Evolutionary conservation across 345 rosid genomes (phyloP).

Genomic region (Ailanthus altissimus): DNA sequence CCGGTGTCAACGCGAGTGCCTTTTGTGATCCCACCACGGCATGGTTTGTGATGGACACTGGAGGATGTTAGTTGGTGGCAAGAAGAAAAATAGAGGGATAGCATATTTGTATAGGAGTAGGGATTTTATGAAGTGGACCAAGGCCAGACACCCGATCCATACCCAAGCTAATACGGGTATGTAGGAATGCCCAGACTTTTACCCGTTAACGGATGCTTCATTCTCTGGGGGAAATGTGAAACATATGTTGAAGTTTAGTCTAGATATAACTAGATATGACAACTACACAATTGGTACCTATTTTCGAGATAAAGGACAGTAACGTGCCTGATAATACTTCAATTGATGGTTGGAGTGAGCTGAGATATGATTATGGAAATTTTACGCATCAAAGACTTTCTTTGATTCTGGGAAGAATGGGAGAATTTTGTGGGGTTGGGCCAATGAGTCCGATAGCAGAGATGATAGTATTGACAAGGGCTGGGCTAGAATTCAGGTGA

Average conservation of each 20-base stretch:
- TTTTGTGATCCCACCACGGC: slow-evolving; percentile 95
- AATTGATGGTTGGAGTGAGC: slow-evolving; percentile 75
- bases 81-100: slow-evolving; percentile 51
- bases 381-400: slow-evolving; percentile 86
- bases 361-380: slow-evolving; percentile 76
- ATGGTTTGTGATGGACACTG: slow-evolving; percentile 68
- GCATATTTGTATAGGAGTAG: slow-evolving; percentile 62
- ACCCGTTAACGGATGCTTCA: slow-evolving; percentile 44
- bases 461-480: slow-evolving; percentile 48
- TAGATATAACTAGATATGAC: slow-evolving; percentile 69
- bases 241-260: slow-evolving; percentile 71
- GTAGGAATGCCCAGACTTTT: slow-evolving; percentile 98
- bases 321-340: slow-evolving; percentile 54
- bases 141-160: slow-evolving; percentile 72
- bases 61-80: slow-evolving; percentile 62
- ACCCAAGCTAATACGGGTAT: slow-evolving; percentile 51
- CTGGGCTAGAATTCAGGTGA: slow-evolving; percentile 89
- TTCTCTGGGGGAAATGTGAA: slow-evolving; percentile 34
- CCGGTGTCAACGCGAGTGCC: slow-evolving; percentile 56
- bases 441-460: slow-evolving; percentile 65
- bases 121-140: slow-evolving; percentile 67
- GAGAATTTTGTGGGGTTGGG: slow-evolving; percentile 83
- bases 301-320: slow-evolving; percentile 34
- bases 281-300: slow-evolving; percentile 74
- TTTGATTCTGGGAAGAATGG: slow-evolving; percentile 52